phyloP scores from a whole-genome alignment of 2,329 filamentous ascomycete species.

The Reticulascus tulasneorum region DNA sequence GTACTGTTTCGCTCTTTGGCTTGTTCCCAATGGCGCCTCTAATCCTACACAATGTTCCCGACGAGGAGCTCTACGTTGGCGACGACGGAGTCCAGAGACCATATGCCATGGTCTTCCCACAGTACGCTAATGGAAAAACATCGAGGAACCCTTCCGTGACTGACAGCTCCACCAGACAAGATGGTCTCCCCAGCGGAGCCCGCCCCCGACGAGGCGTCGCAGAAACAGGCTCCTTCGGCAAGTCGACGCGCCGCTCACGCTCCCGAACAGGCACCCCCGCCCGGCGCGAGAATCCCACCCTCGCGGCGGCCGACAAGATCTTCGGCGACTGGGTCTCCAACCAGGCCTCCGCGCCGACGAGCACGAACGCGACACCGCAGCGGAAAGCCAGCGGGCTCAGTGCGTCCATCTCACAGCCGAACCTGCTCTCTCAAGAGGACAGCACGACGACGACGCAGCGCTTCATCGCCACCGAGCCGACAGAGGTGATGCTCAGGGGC shows the following conservation, averaged over 20 bases:
- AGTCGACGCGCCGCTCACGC: slow-evolving; percentile 60
- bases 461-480: slow-evolving; percentile 38
- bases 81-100: slow-evolving; percentile 62
- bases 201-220: slow-evolving; percentile 51
- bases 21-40: slow-evolving; percentile 53
- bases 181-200: slow-evolving; percentile 43
- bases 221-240: slow-evolving; percentile 63
- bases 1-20: background rate
- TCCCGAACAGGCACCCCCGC: slow-evolving; percentile 57
- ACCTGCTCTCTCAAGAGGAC: slow-evolving; percentile 33
- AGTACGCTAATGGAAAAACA: slow-evolving; percentile 37
- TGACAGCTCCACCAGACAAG: slow-evolving; percentile 39
- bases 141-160: slow-evolving; percentile 2
- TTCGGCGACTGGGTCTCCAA: slow-evolving; percentile 56
- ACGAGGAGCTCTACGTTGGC: slow-evolving; percentile 63
- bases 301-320: slow-evolving; percentile 57
- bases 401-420: slow-evolving; percentile 30
- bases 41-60: slow-evolving; percentile 65
- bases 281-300: slow-evolving; percentile 57
- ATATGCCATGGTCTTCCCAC: slow-evolving; percentile 63
- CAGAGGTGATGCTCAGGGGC: slow-evolving; percentile 82
- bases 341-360: slow-evolving; percentile 29
- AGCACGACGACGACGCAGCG: slow-evolving; percentile 27
- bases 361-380: slow-evolving; percentile 18
- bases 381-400: slow-evolving; percentile 33